Evolutionary conservation across 2,329 filamentous ascomycete species (phyloP).

Genomic region (Aspergillus pseudoglaucus): DNA sequence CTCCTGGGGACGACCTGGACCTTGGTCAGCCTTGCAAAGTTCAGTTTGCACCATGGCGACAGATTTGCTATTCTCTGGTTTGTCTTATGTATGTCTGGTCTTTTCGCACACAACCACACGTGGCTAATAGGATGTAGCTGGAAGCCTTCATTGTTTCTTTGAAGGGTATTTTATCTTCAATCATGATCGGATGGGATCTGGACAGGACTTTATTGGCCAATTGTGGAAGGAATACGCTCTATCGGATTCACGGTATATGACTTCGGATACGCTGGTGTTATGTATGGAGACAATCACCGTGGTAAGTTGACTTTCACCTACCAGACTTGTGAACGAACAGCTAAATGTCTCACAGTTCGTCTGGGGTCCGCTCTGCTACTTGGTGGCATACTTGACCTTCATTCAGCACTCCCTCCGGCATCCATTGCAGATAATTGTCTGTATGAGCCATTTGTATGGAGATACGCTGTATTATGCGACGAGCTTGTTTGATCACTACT

Average conservation of each 20-base stretch:
- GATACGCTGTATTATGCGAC: slow-evolving; percentile 60
- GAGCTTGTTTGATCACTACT: slow-evolving; percentile 54
- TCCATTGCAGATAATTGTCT: slow-evolving; percentile 55
- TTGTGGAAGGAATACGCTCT: slow-evolving; percentile 90
- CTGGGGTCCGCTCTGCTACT: slow-evolving; percentile 58
- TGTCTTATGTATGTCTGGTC: slow-evolving; percentile 54
- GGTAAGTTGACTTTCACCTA: slow-evolving; percentile 35
- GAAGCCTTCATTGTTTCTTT: slow-evolving; percentile 66
- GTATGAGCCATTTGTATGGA: slow-evolving; percentile 58
- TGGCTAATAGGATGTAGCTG: slow-evolving; percentile 26
- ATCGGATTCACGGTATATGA: slow-evolving; percentile 81
- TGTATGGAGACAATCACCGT: slow-evolving; percentile 79
- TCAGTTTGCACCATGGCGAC: slow-evolving; percentile 49
- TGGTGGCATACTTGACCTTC: slow-evolving; percentile 50
- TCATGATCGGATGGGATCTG: slow-evolving; percentile 57
- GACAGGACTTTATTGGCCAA: slow-evolving; percentile 70
- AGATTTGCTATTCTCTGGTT: slow-evolving; percentile 66
- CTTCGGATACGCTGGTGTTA: slow-evolving; percentile 74
- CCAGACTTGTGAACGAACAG: slow-evolving; percentile 1
- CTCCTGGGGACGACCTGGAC: slow-evolving; percentile 55
- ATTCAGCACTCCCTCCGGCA: slow-evolving; percentile 51
- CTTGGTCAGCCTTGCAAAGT: slow-evolving; percentile 48
- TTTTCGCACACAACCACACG: background rate
- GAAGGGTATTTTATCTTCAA: slow-evolving; percentile 78
- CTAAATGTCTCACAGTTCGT: slow-evolving; percentile 35